phyloP scores from a whole-genome alignment of 140 eudicot species.

The Erigeron philadelphicus region DNA sequence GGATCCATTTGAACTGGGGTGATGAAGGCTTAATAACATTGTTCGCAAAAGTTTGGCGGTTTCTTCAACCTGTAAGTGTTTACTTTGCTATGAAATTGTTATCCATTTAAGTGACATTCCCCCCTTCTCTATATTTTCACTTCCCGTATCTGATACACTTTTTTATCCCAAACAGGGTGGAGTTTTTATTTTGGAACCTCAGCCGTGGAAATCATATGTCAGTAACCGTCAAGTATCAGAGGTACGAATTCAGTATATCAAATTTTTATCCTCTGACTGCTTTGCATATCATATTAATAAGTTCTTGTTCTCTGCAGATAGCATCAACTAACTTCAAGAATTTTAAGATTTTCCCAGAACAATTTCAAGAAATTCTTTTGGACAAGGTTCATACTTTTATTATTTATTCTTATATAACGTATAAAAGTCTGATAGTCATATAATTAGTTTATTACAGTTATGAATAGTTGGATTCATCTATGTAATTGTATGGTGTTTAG shows the following conservation, averaged over 20 bases:
- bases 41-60: constrained; percentile 74
- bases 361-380: constrained; percentile 75
- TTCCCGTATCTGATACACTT: background rate
- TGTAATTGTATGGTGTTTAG: background rate
- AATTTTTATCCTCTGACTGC: background rate
- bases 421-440: background rate
- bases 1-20: constrained; percentile 96
- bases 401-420: background rate
- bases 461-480: background rate
- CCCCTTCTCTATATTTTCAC: background rate
- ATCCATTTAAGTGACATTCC: background rate
- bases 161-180: constrained; percentile 57
- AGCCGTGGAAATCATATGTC: constrained; percentile 80
- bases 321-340: constrained; percentile 49
- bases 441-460: background rate
- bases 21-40: constrained; percentile 76
- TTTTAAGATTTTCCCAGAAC: constrained; percentile 44
- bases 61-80: constrained; percentile 68
- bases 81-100: constrained; percentile 5
- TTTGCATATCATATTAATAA: background rate
- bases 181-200: constrained; percentile 84
- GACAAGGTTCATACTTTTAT: constrained; percentile 59
- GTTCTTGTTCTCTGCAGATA: constrained; percentile 41
- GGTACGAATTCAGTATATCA: constrained; percentile 34
- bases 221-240: constrained; percentile 75